A percentile compares a stretch with the other conserved stretches of the same genome.
Conservation (phyloP, 2,329 filamentous ascomycete genomes). For the Fusarium floridanum region DNA sequence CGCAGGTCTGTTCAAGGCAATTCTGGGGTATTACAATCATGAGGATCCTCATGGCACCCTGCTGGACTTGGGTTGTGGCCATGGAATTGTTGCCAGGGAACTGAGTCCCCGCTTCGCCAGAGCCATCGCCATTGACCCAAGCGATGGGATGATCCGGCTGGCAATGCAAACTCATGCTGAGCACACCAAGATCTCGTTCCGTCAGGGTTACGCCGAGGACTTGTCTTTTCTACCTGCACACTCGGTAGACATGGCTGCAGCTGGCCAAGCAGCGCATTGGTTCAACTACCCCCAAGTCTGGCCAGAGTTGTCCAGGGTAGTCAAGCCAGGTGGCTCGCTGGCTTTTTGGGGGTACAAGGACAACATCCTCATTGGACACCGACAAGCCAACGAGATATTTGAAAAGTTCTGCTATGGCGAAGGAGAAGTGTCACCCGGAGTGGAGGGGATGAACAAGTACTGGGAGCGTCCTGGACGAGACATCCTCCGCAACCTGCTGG, state of each 20-base stretch:
- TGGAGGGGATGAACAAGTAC: slow-evolving; percentile 66
- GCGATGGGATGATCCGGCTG: slow-evolving; percentile 67
- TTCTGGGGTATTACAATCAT: slow-evolving; percentile 66
- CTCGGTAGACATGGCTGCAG: slow-evolving; percentile 64
- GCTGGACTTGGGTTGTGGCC: slow-evolving; percentile 74
- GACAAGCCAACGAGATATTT: slow-evolving; percentile 65
- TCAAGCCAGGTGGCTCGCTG: slow-evolving; percentile 68
- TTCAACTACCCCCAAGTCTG: slow-evolving; percentile 70
- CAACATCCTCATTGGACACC: slow-evolving; percentile 68
- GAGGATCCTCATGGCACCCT: slow-evolving; percentile 49
- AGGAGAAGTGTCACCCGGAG: slow-evolving; percentile 56
- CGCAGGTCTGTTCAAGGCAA: slow-evolving; percentile 62
- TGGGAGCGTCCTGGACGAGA: slow-evolving; percentile 73
- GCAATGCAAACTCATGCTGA: slow-evolving; percentile 57
- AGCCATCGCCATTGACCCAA: slow-evolving; percentile 69
- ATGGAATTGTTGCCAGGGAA: slow-evolving; percentile 68
- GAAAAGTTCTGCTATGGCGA: slow-evolving; percentile 67
- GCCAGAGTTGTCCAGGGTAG: slow-evolving; percentile 66
- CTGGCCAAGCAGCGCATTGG: slow-evolving; percentile 74
- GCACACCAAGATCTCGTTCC: slow-evolving; percentile 62
- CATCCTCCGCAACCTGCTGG: slow-evolving; percentile 65
- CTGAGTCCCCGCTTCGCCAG: slow-evolving; percentile 65
- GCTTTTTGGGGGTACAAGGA: slow-evolving; percentile 77
- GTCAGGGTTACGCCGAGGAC: slow-evolving; percentile 65
- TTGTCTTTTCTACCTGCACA: slow-evolving; percentile 62